Percentiles rank a stretch among this genome's conserved stretches.
These are phyloP conservation scores for Acer campestre DNA, from an alignment of 345 rosid species.

Conservation along the genomic window DNA sequence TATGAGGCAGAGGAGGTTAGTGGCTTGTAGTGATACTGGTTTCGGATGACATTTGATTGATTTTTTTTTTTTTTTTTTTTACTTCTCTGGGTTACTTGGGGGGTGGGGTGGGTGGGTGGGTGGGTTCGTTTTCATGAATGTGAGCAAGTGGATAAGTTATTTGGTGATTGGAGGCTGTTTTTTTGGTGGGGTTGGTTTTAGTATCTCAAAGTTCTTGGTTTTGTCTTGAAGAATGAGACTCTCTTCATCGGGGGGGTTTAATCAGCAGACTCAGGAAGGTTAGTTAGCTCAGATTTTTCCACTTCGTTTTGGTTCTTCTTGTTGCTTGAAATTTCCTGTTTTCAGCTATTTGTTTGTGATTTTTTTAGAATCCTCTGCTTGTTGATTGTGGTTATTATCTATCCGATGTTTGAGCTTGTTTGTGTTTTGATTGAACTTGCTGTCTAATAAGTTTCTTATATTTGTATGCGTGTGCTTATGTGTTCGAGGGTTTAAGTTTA, in stretches of 20 bases:
- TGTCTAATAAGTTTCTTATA: too few relatives aligned
- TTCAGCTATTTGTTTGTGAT: background rate
- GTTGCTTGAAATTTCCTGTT: background rate
- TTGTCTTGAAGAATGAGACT: conserved; percentile 47
- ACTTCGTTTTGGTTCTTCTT: background rate
- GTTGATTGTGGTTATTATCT: conserved; percentile 2
- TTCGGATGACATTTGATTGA: conserved; percentile 27
- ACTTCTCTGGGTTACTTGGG: background rate
- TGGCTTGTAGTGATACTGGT: conserved; percentile 27
- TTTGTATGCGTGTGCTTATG: background rate
- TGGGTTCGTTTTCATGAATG: conserved; percentile 18
- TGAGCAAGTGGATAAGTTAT: background rate
- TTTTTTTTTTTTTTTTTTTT: background rate
- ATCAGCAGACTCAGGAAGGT: conserved; percentile 60
- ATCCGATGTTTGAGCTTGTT: background rate
- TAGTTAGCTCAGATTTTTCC: conserved; percentile 4
- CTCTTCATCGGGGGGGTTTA: conserved; percentile 54
- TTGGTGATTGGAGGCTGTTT: background rate
- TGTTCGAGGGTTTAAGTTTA: background rate
- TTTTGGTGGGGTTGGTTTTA: conserved; percentile 14
- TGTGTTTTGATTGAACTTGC: background rate
- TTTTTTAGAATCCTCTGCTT: background rate
- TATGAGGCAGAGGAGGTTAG: conserved; percentile 32
- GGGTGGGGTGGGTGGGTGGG: conserved; percentile 9
- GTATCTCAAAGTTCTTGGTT: conserved; percentile 3